Base-by-base conservation (phyloP, 345 rosid species). In the Corchorus olitorius region DNA sequence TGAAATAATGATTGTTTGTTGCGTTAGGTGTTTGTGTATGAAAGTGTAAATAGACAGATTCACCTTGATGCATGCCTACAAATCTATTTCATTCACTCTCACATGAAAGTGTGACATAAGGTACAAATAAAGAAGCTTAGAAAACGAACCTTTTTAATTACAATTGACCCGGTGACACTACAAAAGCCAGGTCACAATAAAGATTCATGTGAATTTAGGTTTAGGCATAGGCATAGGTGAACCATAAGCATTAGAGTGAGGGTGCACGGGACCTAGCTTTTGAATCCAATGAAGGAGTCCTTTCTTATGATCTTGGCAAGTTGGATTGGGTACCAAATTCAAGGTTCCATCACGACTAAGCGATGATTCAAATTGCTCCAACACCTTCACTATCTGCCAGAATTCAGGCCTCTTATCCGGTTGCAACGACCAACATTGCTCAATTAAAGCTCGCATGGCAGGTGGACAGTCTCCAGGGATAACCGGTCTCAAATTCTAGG, bases 321-420 rank as follows among this genome's bases (percentile, higher is more conserved):
- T 83, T 34, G 79, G 82, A 79, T 70, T 83, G 8, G 75, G 80
- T 16, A 61, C 86, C 70, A 90, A 84, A 78, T 83, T 88, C 79
- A 97, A 76, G 53, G 87, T 87, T 43, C 99, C 99, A 43, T 93
- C 89, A 35, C 60, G 80, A n/a, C 87, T 88, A 46, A 89, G 85
- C 0, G 98, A 92, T 41, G 84, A 75, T 55, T 80, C 81, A 55
- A 96, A 96, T 80, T 92, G 89, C 86, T 96, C 97, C 73, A 96
- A 83, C 20, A 91, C 94, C 83, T 90, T 94, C 72, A 96, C 95
- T 20, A 96, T 82, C 85, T 96, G 99, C 93, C 95, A 86, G 84
- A 93, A 96, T 81, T 93, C 98, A 0, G 98, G 99, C 85, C 99
- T 89, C 85, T 92, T 93, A 19, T 91, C 98, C 6, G 99, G 90